Conservation (phyloP, 106 monocot species). For the Dendrobium huoshanense region DNA sequence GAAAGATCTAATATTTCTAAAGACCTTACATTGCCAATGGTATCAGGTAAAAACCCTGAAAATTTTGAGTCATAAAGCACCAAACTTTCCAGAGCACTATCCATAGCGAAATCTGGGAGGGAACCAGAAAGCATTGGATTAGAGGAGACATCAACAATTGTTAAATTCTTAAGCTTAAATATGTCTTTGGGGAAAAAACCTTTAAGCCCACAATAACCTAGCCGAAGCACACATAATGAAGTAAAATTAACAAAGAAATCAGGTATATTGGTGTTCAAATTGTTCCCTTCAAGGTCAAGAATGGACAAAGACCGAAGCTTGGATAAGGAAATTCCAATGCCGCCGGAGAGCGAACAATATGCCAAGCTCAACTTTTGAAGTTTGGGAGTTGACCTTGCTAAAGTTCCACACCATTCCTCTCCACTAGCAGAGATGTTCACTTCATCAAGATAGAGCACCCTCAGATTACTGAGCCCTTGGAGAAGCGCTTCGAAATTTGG, state of each 20-base stretch:
- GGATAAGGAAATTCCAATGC: slow-evolving; percentile 25
- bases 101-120: slow-evolving; percentile 24
- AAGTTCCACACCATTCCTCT: slow-evolving; percentile 17
- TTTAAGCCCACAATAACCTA: slow-evolving; percentile 21
- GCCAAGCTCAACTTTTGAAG: slow-evolving; percentile 39
- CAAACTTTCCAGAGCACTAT: slow-evolving; percentile 26
- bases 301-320: slow-evolving; percentile 18
- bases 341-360: slow-evolving; percentile 39
- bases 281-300: slow-evolving; percentile 38
- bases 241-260: slow-evolving; percentile 36
- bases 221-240: slow-evolving; percentile 24
- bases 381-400: slow-evolving; percentile 24
- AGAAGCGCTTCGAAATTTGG: slow-evolving; percentile 11
- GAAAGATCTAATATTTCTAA: slow-evolving; percentile 38
- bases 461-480: slow-evolving; percentile 19
- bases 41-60: slow-evolving; percentile 17
- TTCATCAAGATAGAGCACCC: slow-evolving; percentile 15
- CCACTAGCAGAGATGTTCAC: neutral
- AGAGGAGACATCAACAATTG: slow-evolving; percentile 30
- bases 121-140: slow-evolving; percentile 45
- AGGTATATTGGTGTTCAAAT: slow-evolving; percentile 20
- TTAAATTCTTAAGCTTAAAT: slow-evolving; percentile 29
- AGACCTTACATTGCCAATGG: slow-evolving; percentile 33
- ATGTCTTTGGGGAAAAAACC: slow-evolving; percentile 37
- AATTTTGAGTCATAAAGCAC: slow-evolving; percentile 31